Evolutionary conservation across 805 yeast genomes (phyloP).

Genomic region (Torulaspora indica): DNA sequence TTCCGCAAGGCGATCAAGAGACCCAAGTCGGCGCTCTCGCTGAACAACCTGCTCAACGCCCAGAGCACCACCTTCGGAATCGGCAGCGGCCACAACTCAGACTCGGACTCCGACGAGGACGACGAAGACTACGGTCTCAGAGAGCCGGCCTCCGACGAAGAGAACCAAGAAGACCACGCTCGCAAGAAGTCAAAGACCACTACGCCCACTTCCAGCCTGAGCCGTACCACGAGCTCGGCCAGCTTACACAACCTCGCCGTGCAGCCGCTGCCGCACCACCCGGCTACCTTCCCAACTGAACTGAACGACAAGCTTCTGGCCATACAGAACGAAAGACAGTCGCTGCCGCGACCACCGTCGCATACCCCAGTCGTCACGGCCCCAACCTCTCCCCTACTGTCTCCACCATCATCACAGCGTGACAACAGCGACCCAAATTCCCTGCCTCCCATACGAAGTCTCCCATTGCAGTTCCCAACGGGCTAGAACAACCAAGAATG

Average conservation of each 20-base stretch:
- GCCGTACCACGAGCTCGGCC: constrained; percentile 27
- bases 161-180: constrained; percentile 18
- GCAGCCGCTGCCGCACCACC: not conserved
- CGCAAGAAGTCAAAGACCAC: constrained; percentile 30
- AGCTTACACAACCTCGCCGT: constrained; percentile 10
- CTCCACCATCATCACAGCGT: constrained; percentile 7
- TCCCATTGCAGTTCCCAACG: constrained; percentile 33
- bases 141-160: constrained; percentile 18
- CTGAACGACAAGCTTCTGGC: constrained; percentile 20
- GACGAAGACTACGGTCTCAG: constrained; percentile 12
- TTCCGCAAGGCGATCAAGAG: constrained; percentile 15
- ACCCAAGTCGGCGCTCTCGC: constrained; percentile 26
- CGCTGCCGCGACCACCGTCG: constrained; percentile 3
- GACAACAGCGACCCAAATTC: constrained; percentile 11
- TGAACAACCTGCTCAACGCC: constrained; percentile 19
- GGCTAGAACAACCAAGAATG: constrained; percentile 22
- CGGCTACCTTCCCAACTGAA: constrained; percentile 10
- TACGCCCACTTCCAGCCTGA: constrained; percentile 25
- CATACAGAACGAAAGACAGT: constrained; percentile 23
- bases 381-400: constrained; percentile 13
- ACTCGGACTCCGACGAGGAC: constrained; percentile 17
- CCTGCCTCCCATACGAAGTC: constrained; percentile 34
- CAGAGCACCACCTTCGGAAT: constrained; percentile 7
- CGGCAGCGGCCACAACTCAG: constrained; percentile 14
- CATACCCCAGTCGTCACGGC: constrained; percentile 6